A percentile compares a stretch with the other conserved stretches of the same genome.
Conservation (phyloP, 225 moss, liverwort and hornwort species). For the Physcomitrium patens region DNA sequence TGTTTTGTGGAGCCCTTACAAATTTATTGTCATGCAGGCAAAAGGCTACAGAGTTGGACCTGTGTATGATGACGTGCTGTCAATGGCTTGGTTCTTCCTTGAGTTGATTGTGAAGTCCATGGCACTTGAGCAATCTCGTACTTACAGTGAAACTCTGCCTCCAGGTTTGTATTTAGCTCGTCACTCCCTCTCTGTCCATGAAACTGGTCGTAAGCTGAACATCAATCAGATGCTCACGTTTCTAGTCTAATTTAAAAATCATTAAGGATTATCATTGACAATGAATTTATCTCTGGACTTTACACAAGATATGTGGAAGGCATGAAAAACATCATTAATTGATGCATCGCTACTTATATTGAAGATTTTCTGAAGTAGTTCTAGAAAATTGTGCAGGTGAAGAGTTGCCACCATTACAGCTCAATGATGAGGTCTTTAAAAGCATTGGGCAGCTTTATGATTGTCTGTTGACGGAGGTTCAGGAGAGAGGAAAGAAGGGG, state of each 20-base stretch:
- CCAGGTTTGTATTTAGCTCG: slow-evolving; percentile 58
- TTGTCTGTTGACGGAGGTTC: slow-evolving; percentile 98
- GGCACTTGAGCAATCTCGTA: slow-evolving; percentile 97
- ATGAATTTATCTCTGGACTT: neutral
- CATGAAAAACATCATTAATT: neutral
- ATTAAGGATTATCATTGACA: neutral
- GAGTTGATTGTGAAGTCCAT: slow-evolving; percentile 98
- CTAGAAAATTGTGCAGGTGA: slow-evolving; percentile 67
- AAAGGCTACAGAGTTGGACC: slow-evolving; percentile 99
- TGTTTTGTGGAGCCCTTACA: slow-evolving; percentile 9
- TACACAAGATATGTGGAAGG: slow-evolving; percentile 8
- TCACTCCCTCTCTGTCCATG: neutral
- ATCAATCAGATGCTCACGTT: slow-evolving; percentile 11
- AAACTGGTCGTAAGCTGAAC: slow-evolving; percentile 1
- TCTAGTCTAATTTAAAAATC: slow-evolving; percentile 2
- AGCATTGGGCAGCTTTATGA: slow-evolving; percentile 96
- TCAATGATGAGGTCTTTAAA: slow-evolving; percentile 97
- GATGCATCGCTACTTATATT: neutral
- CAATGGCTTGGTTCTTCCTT: slow-evolving; percentile 99
- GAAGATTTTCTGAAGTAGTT: slow-evolving; percentile 28
- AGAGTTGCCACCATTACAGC: slow-evolving; percentile 96
- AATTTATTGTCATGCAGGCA: slow-evolving; percentile 58
- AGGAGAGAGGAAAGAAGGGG: slow-evolving; percentile 98
- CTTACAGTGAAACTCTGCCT: slow-evolving; percentile 73
- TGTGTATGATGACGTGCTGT: slow-evolving; percentile 96